phyloP scores from a whole-genome alignment of 2,329 filamentous ascomycete genomes.

The Sporothrix globosa region DNA sequence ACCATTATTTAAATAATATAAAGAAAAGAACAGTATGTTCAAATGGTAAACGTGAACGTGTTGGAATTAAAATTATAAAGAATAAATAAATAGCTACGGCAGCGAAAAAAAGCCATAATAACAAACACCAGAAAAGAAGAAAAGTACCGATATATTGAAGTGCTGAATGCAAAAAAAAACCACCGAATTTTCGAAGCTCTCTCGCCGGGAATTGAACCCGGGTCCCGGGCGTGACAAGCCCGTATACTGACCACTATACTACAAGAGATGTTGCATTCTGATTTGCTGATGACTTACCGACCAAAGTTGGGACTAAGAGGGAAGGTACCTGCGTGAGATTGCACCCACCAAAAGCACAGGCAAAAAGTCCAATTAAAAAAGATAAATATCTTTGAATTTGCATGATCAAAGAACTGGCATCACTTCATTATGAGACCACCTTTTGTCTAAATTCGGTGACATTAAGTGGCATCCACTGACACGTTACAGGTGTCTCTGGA shows the following conservation, averaged over 20 bases:
- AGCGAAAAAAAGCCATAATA: neutral
- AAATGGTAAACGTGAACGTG: too few species aligned
- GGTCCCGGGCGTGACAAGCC: slow-evolving; percentile 36
- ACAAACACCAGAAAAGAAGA: neutral
- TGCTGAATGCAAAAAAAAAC: slow-evolving; percentile 9
- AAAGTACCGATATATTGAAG: neutral
- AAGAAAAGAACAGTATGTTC: too few species aligned
- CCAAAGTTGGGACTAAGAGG: neutral
- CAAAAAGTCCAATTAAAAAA: too few species aligned
- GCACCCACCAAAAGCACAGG: too few species aligned
- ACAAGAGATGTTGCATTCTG: slow-evolving; percentile 29
- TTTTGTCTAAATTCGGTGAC: neutral
- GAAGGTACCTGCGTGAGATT: too few species aligned
- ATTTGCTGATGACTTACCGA: neutral
- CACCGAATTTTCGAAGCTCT: slow-evolving; percentile 20
- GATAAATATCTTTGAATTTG: too few species aligned
- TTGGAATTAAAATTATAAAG: neutral
- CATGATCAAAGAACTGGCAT: too few species aligned
- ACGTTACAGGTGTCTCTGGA: neutral
- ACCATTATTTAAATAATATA: too few species aligned
- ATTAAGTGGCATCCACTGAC: neutral
- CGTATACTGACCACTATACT: slow-evolving; percentile 37
- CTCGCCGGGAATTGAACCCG: slow-evolving; percentile 36
- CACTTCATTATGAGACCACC: too few species aligned
- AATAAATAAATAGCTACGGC: neutral